Evolutionary conservation across 768 basidiomycete species (phyloP).

Genomic region (Panus rudis): DNA sequence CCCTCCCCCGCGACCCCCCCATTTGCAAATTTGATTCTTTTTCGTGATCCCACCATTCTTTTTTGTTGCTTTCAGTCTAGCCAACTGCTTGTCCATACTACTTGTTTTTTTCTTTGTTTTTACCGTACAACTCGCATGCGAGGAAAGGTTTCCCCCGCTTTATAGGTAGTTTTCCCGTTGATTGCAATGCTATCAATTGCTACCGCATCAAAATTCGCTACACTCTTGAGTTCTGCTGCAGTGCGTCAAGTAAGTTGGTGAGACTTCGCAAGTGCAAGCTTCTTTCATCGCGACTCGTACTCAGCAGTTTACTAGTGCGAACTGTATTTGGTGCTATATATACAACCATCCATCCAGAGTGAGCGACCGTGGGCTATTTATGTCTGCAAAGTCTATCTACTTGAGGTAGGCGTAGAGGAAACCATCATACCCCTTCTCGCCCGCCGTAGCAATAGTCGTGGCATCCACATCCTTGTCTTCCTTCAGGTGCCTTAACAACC

Average conservation of each 20-base stretch:
- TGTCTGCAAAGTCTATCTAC: not conserved
- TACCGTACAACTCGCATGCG: conserved; percentile 22
- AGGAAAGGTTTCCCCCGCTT: conserved; percentile 22
- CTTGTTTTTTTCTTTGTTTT: conserved; percentile 6
- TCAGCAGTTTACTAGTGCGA: too few species aligned
- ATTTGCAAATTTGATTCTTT: conserved; percentile 5
- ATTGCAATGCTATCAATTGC: conserved; percentile 19
- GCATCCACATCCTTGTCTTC: conserved; percentile 36
- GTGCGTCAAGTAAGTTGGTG: not conserved
- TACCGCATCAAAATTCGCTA: conserved; percentile 10
- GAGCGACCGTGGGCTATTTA: not conserved
- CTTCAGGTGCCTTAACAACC: conserved; percentile 38
- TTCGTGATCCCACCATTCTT: conserved; percentile 1
- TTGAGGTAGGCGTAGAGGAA: conserved; percentile 19
- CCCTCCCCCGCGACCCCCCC: not conserved
- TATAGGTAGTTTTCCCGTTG: conserved; percentile 23
- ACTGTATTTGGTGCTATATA: too few species aligned
- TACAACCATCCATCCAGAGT: too few species aligned
- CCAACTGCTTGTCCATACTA: not conserved
- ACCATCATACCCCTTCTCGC: conserved; percentile 27
- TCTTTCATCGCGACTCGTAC: too few species aligned
- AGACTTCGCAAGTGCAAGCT: not conserved
- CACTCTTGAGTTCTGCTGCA: not conserved
- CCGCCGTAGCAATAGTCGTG: conserved; percentile 29
- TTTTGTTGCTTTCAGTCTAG: conserved; percentile 9